Conservation (phyloP, 192 early-diverging fungal genomes). For the Diversispora eburnea region DNA sequence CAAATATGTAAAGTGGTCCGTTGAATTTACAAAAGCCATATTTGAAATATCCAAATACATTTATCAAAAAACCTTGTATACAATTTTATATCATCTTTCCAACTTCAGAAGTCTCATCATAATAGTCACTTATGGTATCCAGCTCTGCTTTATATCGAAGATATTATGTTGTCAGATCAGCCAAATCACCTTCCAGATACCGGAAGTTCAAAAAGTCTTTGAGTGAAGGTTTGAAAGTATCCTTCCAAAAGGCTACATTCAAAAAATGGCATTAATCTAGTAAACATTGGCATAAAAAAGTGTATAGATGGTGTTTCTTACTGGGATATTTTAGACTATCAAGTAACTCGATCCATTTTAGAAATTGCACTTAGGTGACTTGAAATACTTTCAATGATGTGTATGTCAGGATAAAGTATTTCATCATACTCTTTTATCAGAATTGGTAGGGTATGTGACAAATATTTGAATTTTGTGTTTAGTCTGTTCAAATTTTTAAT, state of each 20-base stretch:
- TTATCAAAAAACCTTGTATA: neutral
- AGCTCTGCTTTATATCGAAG: neutral
- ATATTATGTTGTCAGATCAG: neutral
- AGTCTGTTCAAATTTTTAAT: too few relatives aligned
- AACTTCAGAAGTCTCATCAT: neutral
- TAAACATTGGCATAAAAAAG: neutral
- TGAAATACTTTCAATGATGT: too few relatives aligned
- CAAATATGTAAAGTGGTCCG: slow-evolving; percentile 6
- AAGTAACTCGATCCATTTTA: neutral
- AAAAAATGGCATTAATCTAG: slow-evolving; percentile 6
- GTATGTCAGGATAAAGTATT: too few relatives aligned
- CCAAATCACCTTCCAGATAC: neutral
- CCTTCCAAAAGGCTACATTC: slow-evolving; percentile 7
- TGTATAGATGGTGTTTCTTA: slow-evolving; percentile 4
- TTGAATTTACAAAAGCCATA: neutral
- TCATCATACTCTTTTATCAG: too few relatives aligned
- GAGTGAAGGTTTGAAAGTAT: neutral
- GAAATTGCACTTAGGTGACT: too few relatives aligned
- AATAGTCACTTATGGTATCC: slow-evolving; percentile 3
- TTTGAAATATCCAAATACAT: neutral
- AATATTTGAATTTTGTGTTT: too few relatives aligned
- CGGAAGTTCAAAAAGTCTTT: slow-evolving; percentile 16
- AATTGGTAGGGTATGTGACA: too few relatives aligned
- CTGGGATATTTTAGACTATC: slow-evolving; percentile 13
- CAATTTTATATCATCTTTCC: neutral